phyloP scores from a whole-genome alignment of 2,329 filamentous ascomycete genomes.

The Neopestalotiopsis clavispora region DNA sequence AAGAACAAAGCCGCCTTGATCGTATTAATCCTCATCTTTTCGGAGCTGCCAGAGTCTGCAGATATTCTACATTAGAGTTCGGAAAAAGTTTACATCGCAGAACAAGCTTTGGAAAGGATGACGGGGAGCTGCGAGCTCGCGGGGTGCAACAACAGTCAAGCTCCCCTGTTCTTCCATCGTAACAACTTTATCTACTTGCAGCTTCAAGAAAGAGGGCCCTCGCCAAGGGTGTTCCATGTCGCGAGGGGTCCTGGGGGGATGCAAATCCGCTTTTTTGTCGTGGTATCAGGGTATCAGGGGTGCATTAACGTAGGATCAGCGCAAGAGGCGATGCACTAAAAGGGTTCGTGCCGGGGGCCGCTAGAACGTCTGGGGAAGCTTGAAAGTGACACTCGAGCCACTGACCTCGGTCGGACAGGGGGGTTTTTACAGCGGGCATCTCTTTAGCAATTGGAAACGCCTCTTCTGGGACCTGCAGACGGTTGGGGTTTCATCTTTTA shows the following conservation, averaged over 20 bases:
- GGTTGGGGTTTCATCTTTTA: conserved; percentile 14
- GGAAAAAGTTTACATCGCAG: not conserved
- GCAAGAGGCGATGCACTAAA: conserved; percentile 12
- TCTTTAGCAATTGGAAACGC: no score
- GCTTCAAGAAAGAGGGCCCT: not conserved
- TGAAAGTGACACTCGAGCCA: not conserved
- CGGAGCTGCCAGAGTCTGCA: no score
- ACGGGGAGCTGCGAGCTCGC: conserved; percentile 14
- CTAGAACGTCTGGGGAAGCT: conserved; percentile 18
- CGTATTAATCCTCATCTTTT: conserved; percentile 1
- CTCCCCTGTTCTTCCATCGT: not conserved
- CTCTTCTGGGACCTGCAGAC: not conserved
- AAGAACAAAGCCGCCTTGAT: not conserved
- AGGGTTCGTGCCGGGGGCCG: not conserved
- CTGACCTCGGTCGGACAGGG: not conserved
- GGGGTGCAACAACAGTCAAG: conserved; percentile 25
- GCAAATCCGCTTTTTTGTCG: not conserved
- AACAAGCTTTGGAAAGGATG: not conserved
- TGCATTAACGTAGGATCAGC: not conserved
- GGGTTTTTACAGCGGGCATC: not conserved
- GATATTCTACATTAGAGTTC: not conserved
- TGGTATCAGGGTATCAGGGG: not conserved
- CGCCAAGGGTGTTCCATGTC: not conserved
- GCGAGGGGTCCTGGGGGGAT: not conserved
- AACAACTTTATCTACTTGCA: not conserved